phyloP scores from a whole-genome alignment of 441 rosid species.

The Gossypium gossypioides region DNA sequence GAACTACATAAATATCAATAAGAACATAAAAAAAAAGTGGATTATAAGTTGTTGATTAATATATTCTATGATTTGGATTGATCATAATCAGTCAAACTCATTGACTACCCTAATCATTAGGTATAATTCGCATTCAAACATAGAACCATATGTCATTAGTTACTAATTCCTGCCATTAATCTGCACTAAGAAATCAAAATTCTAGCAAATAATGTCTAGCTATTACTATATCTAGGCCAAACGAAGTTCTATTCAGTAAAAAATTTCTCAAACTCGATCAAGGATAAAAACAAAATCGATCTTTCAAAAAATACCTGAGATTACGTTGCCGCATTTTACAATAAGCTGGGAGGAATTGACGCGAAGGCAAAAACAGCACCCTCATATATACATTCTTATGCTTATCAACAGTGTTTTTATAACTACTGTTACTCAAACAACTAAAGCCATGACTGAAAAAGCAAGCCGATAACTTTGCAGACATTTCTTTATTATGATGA shows the following conservation, averaged over 20 bases:
- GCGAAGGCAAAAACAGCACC: constrained; percentile 34
- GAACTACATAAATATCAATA: constrained; percentile 26
- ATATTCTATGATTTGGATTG: too few relatives aligned
- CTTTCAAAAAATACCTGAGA: constrained; percentile 33
- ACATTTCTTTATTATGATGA: constrained; percentile 23
- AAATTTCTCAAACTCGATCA: background rate
- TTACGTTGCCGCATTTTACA: constrained; percentile 68
- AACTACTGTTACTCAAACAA: constrained; percentile 14
- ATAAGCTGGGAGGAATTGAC: constrained; percentile 43
- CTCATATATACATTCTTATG: constrained; percentile 19
- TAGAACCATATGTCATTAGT: background rate
- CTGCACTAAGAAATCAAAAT: background rate
- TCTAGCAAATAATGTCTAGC: background rate
- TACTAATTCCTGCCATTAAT: background rate
- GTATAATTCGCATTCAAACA: too few relatives aligned
- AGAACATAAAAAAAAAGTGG: background rate
- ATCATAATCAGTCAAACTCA: too few relatives aligned
- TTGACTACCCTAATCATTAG: background rate
- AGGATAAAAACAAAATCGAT: background rate
- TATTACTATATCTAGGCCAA: background rate
- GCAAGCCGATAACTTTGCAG: constrained; percentile 50
- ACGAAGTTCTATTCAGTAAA: background rate
- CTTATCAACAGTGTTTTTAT: constrained; percentile 12
- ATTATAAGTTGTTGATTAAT: background rate
- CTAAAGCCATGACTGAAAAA: constrained; percentile 32